phyloP scores from a whole-genome alignment of 2,329 filamentous ascomycete genomes.

The Beauveria asiatica region DNA sequence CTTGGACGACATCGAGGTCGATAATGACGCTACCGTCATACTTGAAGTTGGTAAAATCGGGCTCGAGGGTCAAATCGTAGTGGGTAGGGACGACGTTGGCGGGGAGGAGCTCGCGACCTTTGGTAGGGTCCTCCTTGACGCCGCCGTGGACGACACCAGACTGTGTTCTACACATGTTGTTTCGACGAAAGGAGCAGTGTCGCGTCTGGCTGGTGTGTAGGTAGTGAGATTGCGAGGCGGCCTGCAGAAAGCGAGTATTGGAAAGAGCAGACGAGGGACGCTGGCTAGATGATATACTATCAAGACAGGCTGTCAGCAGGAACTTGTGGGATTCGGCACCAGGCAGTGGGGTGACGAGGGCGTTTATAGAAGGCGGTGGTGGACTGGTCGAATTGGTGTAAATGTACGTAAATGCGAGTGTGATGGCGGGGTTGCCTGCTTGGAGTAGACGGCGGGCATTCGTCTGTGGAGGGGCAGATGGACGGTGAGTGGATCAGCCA shows the following conservation, averaged over 20 bases:
- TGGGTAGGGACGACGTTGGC: conserved; percentile 86
- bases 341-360: conserved; percentile 3
- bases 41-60: conserved; percentile 78
- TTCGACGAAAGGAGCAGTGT: conserved; percentile 66
- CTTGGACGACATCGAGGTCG: conserved; percentile 77
- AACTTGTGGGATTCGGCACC: not conserved
- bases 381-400: not conserved
- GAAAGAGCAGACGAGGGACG: not conserved
- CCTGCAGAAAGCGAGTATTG: not conserved
- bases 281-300: conserved; percentile 1
- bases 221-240: not conserved
- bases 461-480: not conserved
- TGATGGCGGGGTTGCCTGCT: not conserved
- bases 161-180: conserved; percentile 56
- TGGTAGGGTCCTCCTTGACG: conserved; percentile 21
- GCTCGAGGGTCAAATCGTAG: conserved; percentile 87
- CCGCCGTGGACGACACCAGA: conserved; percentile 26
- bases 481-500: not conserved
- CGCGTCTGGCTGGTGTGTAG: conserved; percentile 26
- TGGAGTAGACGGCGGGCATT: not conserved
- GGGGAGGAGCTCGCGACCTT: conserved; percentile 70
- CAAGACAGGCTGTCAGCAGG: conserved; percentile 5
- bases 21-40: conserved; percentile 80
- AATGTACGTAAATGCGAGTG: not conserved
- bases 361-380: conserved; percentile 4